Base-by-base conservation (phyloP, 495 filamentous ascomycete genomes). In the Astrocystis sublimbata region DNA sequence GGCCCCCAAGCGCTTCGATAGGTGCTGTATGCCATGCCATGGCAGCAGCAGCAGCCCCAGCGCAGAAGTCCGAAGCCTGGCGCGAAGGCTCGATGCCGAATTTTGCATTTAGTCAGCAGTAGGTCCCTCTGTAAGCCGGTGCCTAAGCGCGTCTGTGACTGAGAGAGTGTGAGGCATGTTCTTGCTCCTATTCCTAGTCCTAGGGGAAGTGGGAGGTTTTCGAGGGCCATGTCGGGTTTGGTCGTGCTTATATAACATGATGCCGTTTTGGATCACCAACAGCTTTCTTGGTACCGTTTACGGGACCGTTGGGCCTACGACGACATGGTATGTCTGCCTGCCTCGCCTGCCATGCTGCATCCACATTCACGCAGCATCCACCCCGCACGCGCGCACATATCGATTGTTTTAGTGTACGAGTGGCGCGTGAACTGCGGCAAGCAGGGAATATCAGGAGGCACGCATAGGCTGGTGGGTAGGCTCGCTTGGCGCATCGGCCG, bases 361-460 rank as follows among this genome's bases (percentile, higher is more conserved):
- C 33, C 33, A 36, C 33, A n/a, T n/a, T n/a, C n/a, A n/a, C n/a
- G n/a, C n/a, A n/a, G n/a, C 58, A 60, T 60, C 17, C 45, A 51
- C 58, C 58, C 58, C 58, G 58, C 58, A 61, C 46, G 58, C 47
- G 58, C 47, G 58, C 43, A 40, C 30, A 42, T 53, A 52, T 45
- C 33, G 47, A n/a, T n/a, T n/a, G n/a, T n/a, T 36, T 33, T 41
- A 58, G 9, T 45, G 47, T 61, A 42, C 26, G 35, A 60, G n/a
- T 33, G 58, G 58, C 58, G 47, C 35, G 58, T 61, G 47, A 61
- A 61, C 36, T 61, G 58, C 58, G 58, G 47, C 47, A 46, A n/a
- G 47, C 35, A 53, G 58, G 46, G 33, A 53, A 53, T 53, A 36
- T 19, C 46, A 23, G 21, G 49, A 53, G 47, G 58, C 41, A 28